Evolutionary conservation across 164 flowering plant genomes (phyloP), one percentile per base, ranked within the genome.

Genomic region (Hamamelis virginiana): DNA sequence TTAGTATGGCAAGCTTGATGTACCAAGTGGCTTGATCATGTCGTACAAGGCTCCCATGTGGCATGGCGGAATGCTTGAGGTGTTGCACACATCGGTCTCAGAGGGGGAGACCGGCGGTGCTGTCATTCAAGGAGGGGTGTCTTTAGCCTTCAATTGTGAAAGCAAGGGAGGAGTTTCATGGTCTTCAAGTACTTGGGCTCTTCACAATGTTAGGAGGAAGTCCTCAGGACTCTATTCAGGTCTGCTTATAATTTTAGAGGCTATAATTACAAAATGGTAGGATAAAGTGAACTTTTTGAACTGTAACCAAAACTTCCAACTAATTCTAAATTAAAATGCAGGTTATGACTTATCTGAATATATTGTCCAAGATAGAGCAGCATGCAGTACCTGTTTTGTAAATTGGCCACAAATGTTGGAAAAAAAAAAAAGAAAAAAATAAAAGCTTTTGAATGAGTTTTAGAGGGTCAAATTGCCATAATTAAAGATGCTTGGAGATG

Each of bases 21-120:
- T 79, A 5, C 94, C 97, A 0, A 81, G 82, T 64, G 97, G 90
- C 13, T 67, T 94, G 62, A 81, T 94, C 62, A 90, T 96, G 0
- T 91, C 98, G 0, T 94, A 86, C 75, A 94, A 90, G 79, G 81
- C 91, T 38, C 82, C 59, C 8, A 87, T 94, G 96, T 94, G 98
- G 98, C 98, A 94, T 52, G 94, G 96, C 0, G 86, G 86, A 66
- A 72, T 74, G 1, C 38, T 86, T 23, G 98, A 94, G 71, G 59
- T 91, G 62, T 82, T 94, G 50, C 96, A 91, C 63, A 87, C 96
- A 6, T 69, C 69, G 0, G 96, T 94, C 47, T 78, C 85, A 0
- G 80, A 85, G 48, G 85, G 75, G 13, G 80, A 75, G 9, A 75
- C 77, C 62, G 91, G 79, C 9, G 76, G 4, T 12, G 75, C 77